Conservation (phyloP, 2,329 filamentous ascomycete genomes). For the Epichloe scottii region DNA sequence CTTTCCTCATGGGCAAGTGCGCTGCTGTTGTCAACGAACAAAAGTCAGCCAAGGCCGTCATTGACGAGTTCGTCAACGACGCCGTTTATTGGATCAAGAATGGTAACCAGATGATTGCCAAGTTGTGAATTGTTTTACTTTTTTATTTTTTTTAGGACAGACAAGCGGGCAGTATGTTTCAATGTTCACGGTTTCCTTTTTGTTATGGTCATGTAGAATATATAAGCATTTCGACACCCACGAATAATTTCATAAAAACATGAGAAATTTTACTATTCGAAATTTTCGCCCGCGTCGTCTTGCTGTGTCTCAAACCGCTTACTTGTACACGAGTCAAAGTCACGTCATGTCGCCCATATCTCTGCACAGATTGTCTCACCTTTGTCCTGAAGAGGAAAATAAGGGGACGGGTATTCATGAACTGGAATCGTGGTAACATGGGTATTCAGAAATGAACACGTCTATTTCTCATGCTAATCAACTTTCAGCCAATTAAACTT, state of each 20-base stretch:
- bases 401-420: not conserved
- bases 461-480: constrained; percentile 25
- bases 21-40: constrained; percentile 87
- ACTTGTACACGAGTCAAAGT: no score
- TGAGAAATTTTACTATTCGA: not conserved
- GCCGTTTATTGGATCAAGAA: constrained; percentile 59
- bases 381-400: no score
- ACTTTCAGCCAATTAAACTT: constrained; percentile 12
- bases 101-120: constrained; percentile 56
- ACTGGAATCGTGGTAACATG: not conserved
- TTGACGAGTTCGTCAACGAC: constrained; percentile 86
- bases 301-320: not conserved
- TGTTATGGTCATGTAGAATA: constrained; percentile 13
- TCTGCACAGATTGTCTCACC: no score
- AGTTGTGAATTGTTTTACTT: constrained; percentile 41
- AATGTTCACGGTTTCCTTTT: constrained; percentile 6
- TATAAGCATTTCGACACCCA: constrained; percentile 5
- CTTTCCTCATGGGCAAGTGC: constrained; percentile 93
- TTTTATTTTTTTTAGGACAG: no score
- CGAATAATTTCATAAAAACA: not conserved
- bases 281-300: not conserved
- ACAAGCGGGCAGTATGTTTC: not conserved
- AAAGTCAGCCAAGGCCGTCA: constrained; percentile 80
- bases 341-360: no score
- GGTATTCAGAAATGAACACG: not conserved